Conservation (phyloP, 2,329 filamentous ascomycete genomes). For the Curvularia verruculosa region DNA sequence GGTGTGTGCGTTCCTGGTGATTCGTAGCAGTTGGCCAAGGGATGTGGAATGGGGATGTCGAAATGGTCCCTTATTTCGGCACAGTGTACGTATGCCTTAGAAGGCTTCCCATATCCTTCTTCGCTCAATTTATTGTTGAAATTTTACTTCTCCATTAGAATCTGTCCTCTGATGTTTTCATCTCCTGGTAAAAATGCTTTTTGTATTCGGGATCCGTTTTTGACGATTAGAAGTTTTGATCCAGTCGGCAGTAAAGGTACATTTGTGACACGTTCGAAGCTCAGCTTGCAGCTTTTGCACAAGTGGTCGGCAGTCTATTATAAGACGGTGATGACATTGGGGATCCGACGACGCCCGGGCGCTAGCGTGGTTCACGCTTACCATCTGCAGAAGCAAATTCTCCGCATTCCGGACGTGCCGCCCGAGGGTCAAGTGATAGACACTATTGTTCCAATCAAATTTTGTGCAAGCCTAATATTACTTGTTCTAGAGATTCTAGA, state of each 20-base stretch:
- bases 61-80: neutral
- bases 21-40: neutral
- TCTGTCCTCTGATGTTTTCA: neutral
- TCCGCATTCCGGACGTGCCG: neutral
- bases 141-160: neutral
- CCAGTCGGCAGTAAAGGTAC: neutral
- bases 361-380: constrained; percentile 17
- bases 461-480: neutral
- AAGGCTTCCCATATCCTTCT: neutral
- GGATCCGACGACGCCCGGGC: constrained; percentile 13
- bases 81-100: neutral
- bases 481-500: neutral
- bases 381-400: constrained; percentile 9
- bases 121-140: too few relatives aligned
- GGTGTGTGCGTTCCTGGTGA: neutral
- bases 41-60: neutral
- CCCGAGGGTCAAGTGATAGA: neutral
- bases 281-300: neutral
- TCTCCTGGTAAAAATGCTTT: neutral
- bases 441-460: neutral
- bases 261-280: neutral
- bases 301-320: constrained; percentile 4
- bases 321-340: constrained; percentile 15
- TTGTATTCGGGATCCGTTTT: neutral
- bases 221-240: neutral